Percentiles rank a stretch among this genome's conserved stretches.
phyloP scores from a whole-genome alignment of 1,139 yeast species.

The Suhomyces terraborum region DNA sequence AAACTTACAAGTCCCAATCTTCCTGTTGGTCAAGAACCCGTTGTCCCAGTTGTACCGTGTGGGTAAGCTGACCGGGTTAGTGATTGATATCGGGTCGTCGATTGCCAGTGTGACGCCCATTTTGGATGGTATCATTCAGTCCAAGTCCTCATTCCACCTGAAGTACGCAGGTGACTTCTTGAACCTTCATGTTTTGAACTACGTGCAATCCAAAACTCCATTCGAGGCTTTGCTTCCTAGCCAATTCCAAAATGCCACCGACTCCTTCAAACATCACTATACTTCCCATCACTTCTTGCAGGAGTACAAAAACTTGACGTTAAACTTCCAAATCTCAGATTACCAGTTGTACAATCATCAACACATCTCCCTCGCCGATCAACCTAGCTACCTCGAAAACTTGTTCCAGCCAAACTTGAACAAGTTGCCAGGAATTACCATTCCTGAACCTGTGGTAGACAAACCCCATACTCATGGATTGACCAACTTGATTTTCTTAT shows the following conservation, averaged over 20 bases:
- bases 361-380: slow-evolving; percentile 39
- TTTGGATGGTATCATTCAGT: slow-evolving; percentile 66
- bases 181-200: slow-evolving; percentile 54
- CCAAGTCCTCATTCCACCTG: slow-evolving; percentile 59
- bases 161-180: slow-evolving; percentile 72
- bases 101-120: slow-evolving; percentile 68
- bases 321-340: slow-evolving; percentile 27
- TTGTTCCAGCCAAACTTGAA: slow-evolving; percentile 55
- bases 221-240: slow-evolving; percentile 33
- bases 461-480: slow-evolving; percentile 49
- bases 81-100: slow-evolving; percentile 67
- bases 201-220: slow-evolving; percentile 34
- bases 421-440: slow-evolving; percentile 24
- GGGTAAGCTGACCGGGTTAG: slow-evolving; percentile 67
- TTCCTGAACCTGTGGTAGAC: slow-evolving; percentile 42
- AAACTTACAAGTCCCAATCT: slow-evolving; percentile 62
- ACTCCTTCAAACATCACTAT: slow-evolving; percentile 52
- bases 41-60: slow-evolving; percentile 68
- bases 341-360: slow-evolving; percentile 53
- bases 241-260: slow-evolving; percentile 29
- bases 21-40: slow-evolving; percentile 70
- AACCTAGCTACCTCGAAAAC: slow-evolving; percentile 50
- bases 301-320: slow-evolving; percentile 46
- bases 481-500: slow-evolving; percentile 44
- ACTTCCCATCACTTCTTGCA: slow-evolving; percentile 42